Percentiles rank a stretch among this genome's conserved stretches.
Evolutionary conservation across 371 early-diverging fungal species (phyloP).

Genomic region (Mortierella sp.): DNA sequence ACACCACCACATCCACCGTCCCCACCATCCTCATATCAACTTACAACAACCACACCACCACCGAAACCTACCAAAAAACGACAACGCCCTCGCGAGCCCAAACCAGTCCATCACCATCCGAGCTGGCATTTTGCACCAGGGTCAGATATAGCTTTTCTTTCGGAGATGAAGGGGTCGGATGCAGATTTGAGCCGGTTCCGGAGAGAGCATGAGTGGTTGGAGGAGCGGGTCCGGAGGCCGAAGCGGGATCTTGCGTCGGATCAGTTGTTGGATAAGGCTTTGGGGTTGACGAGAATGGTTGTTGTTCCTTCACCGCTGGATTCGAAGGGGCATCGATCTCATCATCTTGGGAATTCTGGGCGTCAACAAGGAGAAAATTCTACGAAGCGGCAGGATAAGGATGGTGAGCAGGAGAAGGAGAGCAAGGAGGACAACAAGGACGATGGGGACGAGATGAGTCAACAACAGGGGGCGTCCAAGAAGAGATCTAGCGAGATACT

Average conservation of each 20-base stretch:
- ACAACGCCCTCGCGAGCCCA: not conserved
- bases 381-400: not conserved
- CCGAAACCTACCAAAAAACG: not conserved
- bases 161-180: slow-evolving; percentile 47
- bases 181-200: slow-evolving; percentile 49
- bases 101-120: not conserved
- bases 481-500: not conserved
- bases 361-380: not conserved
- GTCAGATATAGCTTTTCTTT: slow-evolving; percentile 50
- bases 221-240: slow-evolving; percentile 34
- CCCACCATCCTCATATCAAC: not conserved
- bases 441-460: slow-evolving; percentile 42
- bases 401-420: not conserved
- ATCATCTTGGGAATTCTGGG: not conserved
- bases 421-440: not conserved
- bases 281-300: slow-evolving; percentile 25
- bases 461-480: slow-evolving; percentile 16
- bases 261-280: slow-evolving; percentile 29
- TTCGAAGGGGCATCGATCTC: not conserved
- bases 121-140: slow-evolving; percentile 46
- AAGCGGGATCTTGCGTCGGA: slow-evolving; percentile 24
- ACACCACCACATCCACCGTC: too few relatives aligned
- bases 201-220: slow-evolving; percentile 45
- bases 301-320: not conserved
- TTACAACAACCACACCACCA: not conserved